A percentile compares a stretch with the other conserved stretches of the same genome.
Evolutionary conservation across 108 stramenopile species (phyloP).

Genomic region (Pseudonitzschia pungens): DNA sequence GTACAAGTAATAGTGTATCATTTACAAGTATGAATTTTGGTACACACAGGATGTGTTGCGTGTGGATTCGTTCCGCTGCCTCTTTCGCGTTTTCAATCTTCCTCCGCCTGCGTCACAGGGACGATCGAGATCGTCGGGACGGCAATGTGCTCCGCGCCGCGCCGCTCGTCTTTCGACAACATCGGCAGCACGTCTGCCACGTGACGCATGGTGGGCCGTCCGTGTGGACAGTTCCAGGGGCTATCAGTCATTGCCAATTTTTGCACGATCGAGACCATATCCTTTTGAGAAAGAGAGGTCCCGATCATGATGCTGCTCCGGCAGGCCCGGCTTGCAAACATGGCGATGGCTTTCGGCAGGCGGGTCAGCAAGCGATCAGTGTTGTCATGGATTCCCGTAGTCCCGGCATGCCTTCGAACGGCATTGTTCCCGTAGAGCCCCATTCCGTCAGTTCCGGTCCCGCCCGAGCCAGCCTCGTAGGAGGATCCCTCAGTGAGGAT

Average conservation of each 20-base stretch:
- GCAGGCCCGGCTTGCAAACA: constrained; percentile 96
- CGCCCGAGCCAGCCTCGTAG: constrained; percentile 60
- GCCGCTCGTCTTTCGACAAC: constrained; percentile 56
- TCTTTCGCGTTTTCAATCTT: not conserved
- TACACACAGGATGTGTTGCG: too few relatives aligned
- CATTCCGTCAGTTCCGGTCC: constrained; percentile 76
- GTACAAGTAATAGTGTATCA: too few relatives aligned
- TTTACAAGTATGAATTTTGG: too few relatives aligned
- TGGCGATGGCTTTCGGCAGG: constrained; percentile 93
- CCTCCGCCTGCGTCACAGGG: constrained; percentile 29
- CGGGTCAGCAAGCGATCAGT: constrained; percentile 51
- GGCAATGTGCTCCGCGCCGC: constrained; percentile 34
- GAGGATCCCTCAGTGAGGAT: constrained; percentile 74
- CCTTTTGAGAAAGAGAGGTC: constrained; percentile 78
- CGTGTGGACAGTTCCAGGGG: constrained; percentile 93
- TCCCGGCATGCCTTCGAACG: constrained; percentile 67
- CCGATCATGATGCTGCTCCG: constrained; percentile 94
- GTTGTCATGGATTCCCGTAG: not conserved
- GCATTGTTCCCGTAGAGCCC: constrained; percentile 81
- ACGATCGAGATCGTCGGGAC: constrained; percentile 38
- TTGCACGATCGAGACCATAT: constrained; percentile 81
- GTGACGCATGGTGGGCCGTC: constrained; percentile 90
- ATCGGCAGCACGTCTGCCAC: constrained; percentile 55
- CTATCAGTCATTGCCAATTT: constrained; percentile 83
- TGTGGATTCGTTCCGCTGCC: too few relatives aligned